Percentiles rank a stretch among this genome's conserved stretches.
Conservation (phyloP, 192 early-diverging fungal genomes). For the Coemansia sp. region DNA sequence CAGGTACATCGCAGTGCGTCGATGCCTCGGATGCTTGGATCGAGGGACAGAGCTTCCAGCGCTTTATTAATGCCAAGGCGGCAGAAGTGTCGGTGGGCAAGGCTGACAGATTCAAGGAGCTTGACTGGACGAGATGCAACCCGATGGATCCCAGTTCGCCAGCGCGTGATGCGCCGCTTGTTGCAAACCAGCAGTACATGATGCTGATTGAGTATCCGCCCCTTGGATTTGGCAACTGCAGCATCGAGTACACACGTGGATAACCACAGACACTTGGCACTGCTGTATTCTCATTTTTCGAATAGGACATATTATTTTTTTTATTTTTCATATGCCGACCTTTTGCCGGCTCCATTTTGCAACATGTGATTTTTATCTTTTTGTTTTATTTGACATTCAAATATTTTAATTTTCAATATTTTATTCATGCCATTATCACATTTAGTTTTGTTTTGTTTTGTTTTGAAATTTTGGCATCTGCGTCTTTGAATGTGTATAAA, state of each 20-base stretch:
- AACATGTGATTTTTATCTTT: too few relatives aligned
- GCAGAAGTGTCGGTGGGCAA: not conserved
- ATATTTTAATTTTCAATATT: not conserved
- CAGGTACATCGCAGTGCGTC: not conserved
- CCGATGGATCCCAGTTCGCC: not conserved
- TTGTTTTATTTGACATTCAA: not conserved
- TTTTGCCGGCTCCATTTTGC: too few relatives aligned
- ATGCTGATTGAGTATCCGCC: slow-evolving; percentile 2
- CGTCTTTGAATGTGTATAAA: too few relatives aligned
- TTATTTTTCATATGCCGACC: too few relatives aligned
- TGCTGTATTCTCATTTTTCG: not conserved
- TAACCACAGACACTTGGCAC: not conserved
- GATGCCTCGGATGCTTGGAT: not conserved
- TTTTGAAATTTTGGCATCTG: too few relatives aligned
- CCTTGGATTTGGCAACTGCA: slow-evolving; percentile 3
- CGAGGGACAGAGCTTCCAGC: not conserved
- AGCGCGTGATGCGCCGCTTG: not conserved
- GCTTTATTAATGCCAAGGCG: not conserved
- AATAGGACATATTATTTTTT: too few relatives aligned
- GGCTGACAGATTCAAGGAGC: slow-evolving; percentile 1
- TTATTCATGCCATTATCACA: not conserved
- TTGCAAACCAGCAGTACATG: not conserved
- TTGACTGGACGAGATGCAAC: slow-evolving; percentile 2
- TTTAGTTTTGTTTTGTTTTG: not conserved
- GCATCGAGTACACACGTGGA: not conserved